Evolutionary conservation across 768 basidiomycete species (phyloP), one percentile per base, ranked within the genome.

Genomic region (Naganishia randhawae): DNA sequence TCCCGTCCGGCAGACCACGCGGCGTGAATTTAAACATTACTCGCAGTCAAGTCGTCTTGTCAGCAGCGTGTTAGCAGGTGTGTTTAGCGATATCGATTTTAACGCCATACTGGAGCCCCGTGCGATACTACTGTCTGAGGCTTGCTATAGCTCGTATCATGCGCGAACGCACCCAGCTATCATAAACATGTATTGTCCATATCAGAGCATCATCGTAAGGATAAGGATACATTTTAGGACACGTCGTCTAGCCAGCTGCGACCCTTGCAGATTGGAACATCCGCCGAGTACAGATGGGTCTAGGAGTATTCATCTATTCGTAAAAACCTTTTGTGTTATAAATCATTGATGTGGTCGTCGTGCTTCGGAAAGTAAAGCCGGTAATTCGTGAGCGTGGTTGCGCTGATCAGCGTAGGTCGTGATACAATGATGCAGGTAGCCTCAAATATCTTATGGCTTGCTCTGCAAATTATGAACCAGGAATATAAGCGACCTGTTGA

Each of bases 391-490:
- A 67, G 27, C 33, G 42, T 64, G 33, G 37, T 29, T 27, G 50
- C 41, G 39, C 37, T 53, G 54, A 31, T 45, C 35, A 16, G 39
- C 27, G 61, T 45, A 9, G 27, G 31, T 25, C 41, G 25, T 25
- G 50, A 14, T 64, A 31, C 35, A 64, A n/a, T 50, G 22, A 8
- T 64, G 63, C 19, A 48, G 32, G n/a, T n/a, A n/a, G n/a, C n/a
- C 22, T 11, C 42, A 25, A 53, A 50, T 50, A 9, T 27, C 33
- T 63, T 63, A 68, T 33, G 67, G 67, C 51, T 68, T 68, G 67
- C 67, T 68, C 67, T 68, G 67, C 37, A 22, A 41, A 39, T 31
- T 1, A 11, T 17, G 29, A 67, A n/a, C 6, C 4, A 50, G 29
- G 27, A 9, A 51, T 29, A 27, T 33, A 2, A 37, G 42, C 63